Evolutionary conservation across 129 eudicot genomes (phyloP), one percentile per base, ranked within the genome.

Genomic region (Erigeron canadensis): DNA sequence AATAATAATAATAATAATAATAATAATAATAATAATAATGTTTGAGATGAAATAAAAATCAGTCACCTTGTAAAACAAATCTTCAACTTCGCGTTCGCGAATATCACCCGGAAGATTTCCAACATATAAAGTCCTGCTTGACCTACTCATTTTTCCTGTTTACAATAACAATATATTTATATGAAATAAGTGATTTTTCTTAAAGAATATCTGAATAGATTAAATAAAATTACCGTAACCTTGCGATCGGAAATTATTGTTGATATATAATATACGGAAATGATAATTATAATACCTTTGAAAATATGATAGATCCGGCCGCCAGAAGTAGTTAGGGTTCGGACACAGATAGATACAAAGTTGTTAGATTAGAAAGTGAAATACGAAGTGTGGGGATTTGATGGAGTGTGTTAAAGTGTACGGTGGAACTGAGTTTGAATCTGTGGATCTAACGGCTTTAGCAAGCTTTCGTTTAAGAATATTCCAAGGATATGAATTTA

Each of bases 31-130:
- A 23, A 23, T 23, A 23, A 23, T 23, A 63, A 68, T 11, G 19
- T 8, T 9, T 34, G 0, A 12, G 3, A 6, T 8, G 9, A 37
- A 69, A 60, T 4, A 18, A 57, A 75, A 75, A 11, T 16, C 62
- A 34, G 5, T 23, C 22, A 91, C 97, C 97, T 91, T 91, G 86
- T 84, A 88, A 75, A 91, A 91, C 79, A 91, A 59, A 84, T 91
- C 97, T 66, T 91, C 96, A 22, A 91, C 93, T 77, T 91, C 97
- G n/a, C 90, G 88, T 89, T 91, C 96, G 9, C 97, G 97, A 75
- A 88, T 84, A 71, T 91, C 97, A 6, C 97, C 97, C 10, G 97
- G 97, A 63, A 91, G 97, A 77, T 91, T 91, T 11, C 97, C 97
- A 23, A 91, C 97, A 63, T 88, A 91, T 3, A 91, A 74, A 45